Evolutionary conservation across 1,139 yeast genomes (phyloP).

Genomic region (Pichia sp.): DNA sequence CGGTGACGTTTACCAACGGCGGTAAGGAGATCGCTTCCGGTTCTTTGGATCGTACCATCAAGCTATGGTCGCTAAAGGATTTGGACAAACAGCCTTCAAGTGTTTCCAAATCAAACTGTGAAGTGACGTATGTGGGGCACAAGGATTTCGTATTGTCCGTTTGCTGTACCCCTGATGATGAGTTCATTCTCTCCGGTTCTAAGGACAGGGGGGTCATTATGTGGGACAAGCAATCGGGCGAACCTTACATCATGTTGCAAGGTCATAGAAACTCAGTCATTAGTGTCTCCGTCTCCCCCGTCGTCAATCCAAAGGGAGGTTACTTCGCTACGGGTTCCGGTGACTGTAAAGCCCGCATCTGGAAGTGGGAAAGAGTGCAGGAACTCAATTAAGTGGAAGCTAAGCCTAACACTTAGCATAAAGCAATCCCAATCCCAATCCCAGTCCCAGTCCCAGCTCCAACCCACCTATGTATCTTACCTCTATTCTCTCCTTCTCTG

Average conservation of each 20-base stretch:
- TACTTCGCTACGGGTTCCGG: slow-evolving; percentile 98
- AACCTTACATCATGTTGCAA: slow-evolving; percentile 90
- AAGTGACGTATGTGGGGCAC: slow-evolving; percentile 92
- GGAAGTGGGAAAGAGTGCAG: slow-evolving; percentile 57
- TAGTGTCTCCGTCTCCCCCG: slow-evolving; percentile 68
- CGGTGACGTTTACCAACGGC: slow-evolving; percentile 88
- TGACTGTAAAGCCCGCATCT: slow-evolving; percentile 94
- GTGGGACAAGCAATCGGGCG: slow-evolving; percentile 93
- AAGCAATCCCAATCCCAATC: too few species aligned
- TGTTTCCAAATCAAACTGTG: slow-evolving; percentile 58
- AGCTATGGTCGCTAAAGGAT: slow-evolving; percentile 82
- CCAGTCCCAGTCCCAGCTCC: too few species aligned
- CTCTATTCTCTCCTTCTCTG: too few species aligned
- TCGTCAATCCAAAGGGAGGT: slow-evolving; percentile 56
- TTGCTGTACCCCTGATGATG: slow-evolving; percentile 90
- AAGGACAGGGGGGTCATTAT: slow-evolving; percentile 96
- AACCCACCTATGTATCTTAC: slow-evolving; percentile 2
- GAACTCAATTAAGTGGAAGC: slow-evolving; percentile 1
- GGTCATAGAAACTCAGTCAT: slow-evolving; percentile 97
- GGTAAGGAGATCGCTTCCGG: slow-evolving; percentile 94
- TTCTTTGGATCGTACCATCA: slow-evolving; percentile 91
- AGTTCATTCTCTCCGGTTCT: slow-evolving; percentile 88
- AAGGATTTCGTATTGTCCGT: slow-evolving; percentile 93
- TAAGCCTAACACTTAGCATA: too few species aligned
- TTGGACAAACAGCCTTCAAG: slow-evolving; percentile 36